Base-by-base conservation (phyloP, 169 alveolate genomes). In the Babesia ovis region DNA sequence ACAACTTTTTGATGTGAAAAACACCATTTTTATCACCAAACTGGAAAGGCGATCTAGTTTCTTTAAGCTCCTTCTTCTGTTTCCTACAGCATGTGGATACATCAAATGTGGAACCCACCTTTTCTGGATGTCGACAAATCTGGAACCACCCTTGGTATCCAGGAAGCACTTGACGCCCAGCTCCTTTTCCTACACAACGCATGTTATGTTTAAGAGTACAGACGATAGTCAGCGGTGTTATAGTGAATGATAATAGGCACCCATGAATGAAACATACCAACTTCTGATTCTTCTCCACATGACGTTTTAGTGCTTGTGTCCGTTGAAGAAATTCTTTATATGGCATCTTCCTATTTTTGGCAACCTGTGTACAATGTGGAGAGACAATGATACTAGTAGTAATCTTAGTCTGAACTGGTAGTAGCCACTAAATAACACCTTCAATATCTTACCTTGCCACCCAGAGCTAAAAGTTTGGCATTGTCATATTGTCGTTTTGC, bases 251-350 rank as follows among this genome's bases (percentile, higher is more conserved):
- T n/a, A n/a, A n/a, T n/a, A 9, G 46, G 46, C 46, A 39, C 56
- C 25, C 9, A 20, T 12, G 69, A 5, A 61, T 69, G 34, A 56
- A 50, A 42, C 82, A 41, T 60, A 80, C 93, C 66, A 71, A 29
- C 80, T 79, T 71, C 37, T 74, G 74, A 53, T 85, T 80, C 56
- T 88, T 74, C 5, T 55, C 74, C 6, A 88, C 77, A 67, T 83
- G 59, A 37, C 75, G 70, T 57, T 88, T 84, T 9, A 88, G 81
- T 0, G 91, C 86, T 41, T 69, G 74, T 39, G 77, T 62, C 14
- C 93, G 48, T 50, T 66, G 83, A 68, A 80, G 55, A 57, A 81
- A 87, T 61, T 88, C 93, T 37, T 84, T 83, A 50, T 84, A 84
- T 32, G 90, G 93, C 83, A 88, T 69, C 70, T 83, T 84, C 43